Evolutionary conservation across 768 basidiomycete species (phyloP).

Genomic region (Mycena kentingensis): DNA sequence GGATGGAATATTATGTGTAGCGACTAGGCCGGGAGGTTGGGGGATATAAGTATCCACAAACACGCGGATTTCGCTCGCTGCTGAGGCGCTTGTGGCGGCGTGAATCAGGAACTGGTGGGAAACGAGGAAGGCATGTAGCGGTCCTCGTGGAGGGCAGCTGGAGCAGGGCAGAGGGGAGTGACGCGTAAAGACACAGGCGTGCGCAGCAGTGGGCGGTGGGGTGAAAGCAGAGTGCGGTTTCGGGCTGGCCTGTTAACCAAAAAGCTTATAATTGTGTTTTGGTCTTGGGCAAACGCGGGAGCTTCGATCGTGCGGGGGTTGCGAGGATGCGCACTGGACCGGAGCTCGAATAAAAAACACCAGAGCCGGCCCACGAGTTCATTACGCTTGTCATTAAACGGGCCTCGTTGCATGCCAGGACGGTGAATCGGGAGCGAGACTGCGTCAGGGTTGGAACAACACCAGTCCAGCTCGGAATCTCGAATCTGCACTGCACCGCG

Average conservation of each 20-base stretch:
- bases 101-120: constrained; percentile 43
- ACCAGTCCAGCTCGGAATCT: constrained; percentile 13
- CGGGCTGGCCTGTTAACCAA: constrained; percentile 34
- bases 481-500: constrained; percentile 5
- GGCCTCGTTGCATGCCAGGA: constrained; percentile 21
- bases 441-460: constrained; percentile 18
- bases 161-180: constrained; percentile 36
- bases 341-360: constrained; percentile 21
- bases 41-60: constrained; percentile 46
- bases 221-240: constrained; percentile 25
- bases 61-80: constrained; percentile 36
- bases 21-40: constrained; percentile 48
- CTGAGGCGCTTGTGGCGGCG: constrained; percentile 31
- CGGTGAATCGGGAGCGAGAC: constrained; percentile 10
- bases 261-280: constrained; percentile 43
- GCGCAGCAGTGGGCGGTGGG: constrained; percentile 23
- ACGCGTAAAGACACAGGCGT: constrained; percentile 37
- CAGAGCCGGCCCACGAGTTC: constrained; percentile 22
- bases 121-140: constrained; percentile 54
- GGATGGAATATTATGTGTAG: constrained; percentile 56
- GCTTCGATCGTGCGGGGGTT: constrained; percentile 20
- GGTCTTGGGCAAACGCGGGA: constrained; percentile 17
- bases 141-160: constrained; percentile 54
- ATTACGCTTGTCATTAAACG: constrained; percentile 25
- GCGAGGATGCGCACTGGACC: constrained; percentile 8